These are phyloP conservation scores for Gaultheria prostrata DNA, from an alignment of 148 eudicot genomes.

Conservation along the genomic window DNA sequence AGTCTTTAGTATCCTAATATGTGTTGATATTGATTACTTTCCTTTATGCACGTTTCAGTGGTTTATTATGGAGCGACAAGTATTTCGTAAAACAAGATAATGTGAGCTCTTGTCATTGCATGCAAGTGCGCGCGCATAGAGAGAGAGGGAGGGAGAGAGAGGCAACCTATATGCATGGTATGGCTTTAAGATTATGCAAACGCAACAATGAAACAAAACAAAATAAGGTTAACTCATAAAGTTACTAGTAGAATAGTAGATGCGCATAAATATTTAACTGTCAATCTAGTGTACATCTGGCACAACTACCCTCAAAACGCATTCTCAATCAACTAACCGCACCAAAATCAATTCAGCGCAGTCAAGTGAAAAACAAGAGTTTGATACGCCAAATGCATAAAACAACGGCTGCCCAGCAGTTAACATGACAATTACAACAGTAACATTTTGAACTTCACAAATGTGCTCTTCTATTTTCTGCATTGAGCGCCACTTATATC, in stretches of 20 bases:
- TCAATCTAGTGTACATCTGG: neutral
- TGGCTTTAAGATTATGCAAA: neutral
- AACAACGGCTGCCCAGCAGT: neutral
- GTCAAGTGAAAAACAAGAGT: neutral
- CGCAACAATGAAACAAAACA: neutral
- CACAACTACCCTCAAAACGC: neutral
- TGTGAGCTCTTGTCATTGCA: neutral
- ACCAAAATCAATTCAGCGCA: neutral
- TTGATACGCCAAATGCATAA: neutral
- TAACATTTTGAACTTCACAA: neutral
- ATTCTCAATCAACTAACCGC: slow-evolving; percentile 9
- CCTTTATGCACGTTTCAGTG: neutral
- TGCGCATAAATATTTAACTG: neutral
- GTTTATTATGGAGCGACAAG: neutral
- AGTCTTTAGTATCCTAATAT: neutral
- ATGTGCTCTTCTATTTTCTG: neutral
- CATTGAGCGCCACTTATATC: neutral
- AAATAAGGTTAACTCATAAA: neutral
- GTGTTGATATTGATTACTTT: no score
- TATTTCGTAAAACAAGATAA: neutral
- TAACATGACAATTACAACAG: neutral
- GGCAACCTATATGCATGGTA: neutral
- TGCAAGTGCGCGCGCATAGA: neutral
- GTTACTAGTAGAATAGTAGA: neutral
- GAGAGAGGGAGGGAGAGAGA: no score